Conservation (phyloP, 2,329 filamentous ascomycete species). For the Pezizomycotina sp. region DNA sequence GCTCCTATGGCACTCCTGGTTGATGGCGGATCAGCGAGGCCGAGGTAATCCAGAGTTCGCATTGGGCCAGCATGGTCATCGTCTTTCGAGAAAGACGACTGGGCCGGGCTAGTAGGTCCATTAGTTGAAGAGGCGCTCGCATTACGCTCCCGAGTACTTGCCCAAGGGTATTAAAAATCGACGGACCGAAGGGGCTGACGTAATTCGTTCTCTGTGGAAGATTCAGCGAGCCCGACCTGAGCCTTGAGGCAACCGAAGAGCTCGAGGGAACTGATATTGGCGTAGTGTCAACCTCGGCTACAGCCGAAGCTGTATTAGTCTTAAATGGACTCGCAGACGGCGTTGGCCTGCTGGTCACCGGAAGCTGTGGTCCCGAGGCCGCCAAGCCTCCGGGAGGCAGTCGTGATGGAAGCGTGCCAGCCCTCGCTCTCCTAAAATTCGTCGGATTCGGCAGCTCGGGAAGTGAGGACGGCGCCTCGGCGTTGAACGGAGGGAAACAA, state of each 20-base stretch:
- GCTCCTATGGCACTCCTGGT: constrained; percentile 52
- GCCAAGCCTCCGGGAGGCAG: constrained; percentile 62
- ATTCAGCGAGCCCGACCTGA: constrained; percentile 25
- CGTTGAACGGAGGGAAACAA: constrained; percentile 35
- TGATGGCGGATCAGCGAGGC: constrained; percentile 79
- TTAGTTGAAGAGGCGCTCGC: constrained; percentile 73
- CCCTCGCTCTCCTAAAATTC: constrained; percentile 59
- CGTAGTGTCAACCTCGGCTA: constrained; percentile 29
- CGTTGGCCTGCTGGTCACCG: constrained; percentile 69
- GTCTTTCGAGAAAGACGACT: constrained; percentile 72
- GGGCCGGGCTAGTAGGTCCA: constrained; percentile 68
- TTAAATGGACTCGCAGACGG: constrained; percentile 80
- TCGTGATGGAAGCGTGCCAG: constrained; percentile 87
- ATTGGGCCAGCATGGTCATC: constrained; percentile 73
- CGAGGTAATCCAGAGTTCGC: constrained; percentile 88
- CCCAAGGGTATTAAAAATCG: constrained; percentile 82
- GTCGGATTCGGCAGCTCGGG: constrained; percentile 49
- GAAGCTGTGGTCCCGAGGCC: constrained; percentile 36
- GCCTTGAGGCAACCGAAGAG: constrained; percentile 24
- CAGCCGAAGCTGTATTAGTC: constrained; percentile 34
- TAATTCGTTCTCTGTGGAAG: constrained; percentile 25
- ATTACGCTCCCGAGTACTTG: constrained; percentile 56
- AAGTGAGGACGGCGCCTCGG: constrained; percentile 39
- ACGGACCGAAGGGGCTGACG: constrained; percentile 59
- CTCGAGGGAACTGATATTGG: constrained; percentile 26